Base-by-base conservation (phyloP, 139 green algal species). In the Nannochloris sp. region DNA sequence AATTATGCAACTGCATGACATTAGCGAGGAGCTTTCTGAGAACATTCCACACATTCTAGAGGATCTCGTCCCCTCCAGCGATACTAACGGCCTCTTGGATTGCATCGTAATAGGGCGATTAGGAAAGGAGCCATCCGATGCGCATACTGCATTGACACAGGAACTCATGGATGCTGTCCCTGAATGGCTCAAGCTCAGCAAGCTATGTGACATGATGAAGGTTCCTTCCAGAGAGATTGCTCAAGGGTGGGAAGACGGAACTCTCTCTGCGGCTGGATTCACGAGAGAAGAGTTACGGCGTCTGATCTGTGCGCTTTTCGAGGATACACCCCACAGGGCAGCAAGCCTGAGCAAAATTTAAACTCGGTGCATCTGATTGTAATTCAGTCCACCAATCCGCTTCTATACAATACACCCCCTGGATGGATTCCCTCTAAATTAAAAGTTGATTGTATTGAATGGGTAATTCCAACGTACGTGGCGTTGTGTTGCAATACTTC, bases 271-370 rank as follows among this genome's bases (percentile, higher is more conserved):
- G 16, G 13, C 4, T 26, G 30, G 56, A 0, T 65, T 79, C 29
- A 62, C 36, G 14, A 31, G 46, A 3, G 56, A 65, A 6, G 62
- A 81, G 26, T 59, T 74, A 20, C 4, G 31, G 4, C 62, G 72
- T 46, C 23, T 82, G 29, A 72, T 82, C 12, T 31, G 59, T 3
- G 76, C 73, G 4, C 62, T 82, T 30, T 82, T 82, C 67, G 76
- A 82, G 36, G 64, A 78, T 56, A 82, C 59, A 26, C 65, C 80
- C 5, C 16, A 30, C 16, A 29, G 69, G 12, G 43, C 43, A 26
- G 53, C 23, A 3, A 61, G 56, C 13, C 6, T 76, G 44, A 56
- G 63, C 31, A 26, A 9, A 44, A 63, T 74, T 40, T 40, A 9
- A 40, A 40, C 20, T 23, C 20, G 20, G 20, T 23, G 20, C 20